Percentiles rank a stretch among this genome's conserved stretches.
These are phyloP conservation scores for Aspergillus kassunensis DNA, from an alignment of 495 filamentous ascomycete genomes.

Conservation along the genomic window DNA sequence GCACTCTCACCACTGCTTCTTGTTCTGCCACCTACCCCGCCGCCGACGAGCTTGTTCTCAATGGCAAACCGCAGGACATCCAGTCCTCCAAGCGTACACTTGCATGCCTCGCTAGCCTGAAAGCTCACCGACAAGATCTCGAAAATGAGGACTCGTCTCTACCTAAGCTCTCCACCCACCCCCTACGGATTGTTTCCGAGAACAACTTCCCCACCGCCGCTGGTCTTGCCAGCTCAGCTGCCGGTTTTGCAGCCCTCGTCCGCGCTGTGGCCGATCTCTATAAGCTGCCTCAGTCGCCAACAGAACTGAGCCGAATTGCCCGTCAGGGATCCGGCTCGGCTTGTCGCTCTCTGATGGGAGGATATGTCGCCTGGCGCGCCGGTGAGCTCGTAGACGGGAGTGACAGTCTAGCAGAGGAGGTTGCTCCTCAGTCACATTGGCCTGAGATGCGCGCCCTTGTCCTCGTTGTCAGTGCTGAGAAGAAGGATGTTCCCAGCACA, in stretches of 20 bases:
- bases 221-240: conserved; percentile 88
- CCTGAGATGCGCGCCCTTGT: conserved; percentile 89
- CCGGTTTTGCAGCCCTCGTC: conserved; percentile 92
- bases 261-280: conserved; percentile 91
- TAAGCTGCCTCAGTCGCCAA: conserved; percentile 69
- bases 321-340: conserved; percentile 95
- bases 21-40: conserved; percentile 72
- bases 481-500: conserved; percentile 90
- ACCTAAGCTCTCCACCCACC: conserved; percentile 68
- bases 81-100: conserved; percentile 76
- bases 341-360: conserved; percentile 86
- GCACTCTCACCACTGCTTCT: conserved; percentile 92
- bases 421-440: conserved; percentile 86
- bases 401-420: conserved; percentile 80
- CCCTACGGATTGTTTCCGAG: conserved; percentile 79
- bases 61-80: conserved; percentile 77
- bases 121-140: conserved; percentile 66
- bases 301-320: conserved; percentile 80
- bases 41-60: conserved; percentile 75
- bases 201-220: conserved; percentile 99
- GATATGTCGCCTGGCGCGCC: conserved; percentile 90
- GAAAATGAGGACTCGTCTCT: conserved; percentile 67
- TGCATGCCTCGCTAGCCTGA: conserved; percentile 84
- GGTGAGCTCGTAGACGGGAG: conserved; percentile 68
- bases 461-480: conserved; percentile 83